Evolutionary conservation across 352 stramenopile genomes (phyloP), one percentile per base, ranked within the genome.

Genomic region (Pythium brachiatum): DNA sequence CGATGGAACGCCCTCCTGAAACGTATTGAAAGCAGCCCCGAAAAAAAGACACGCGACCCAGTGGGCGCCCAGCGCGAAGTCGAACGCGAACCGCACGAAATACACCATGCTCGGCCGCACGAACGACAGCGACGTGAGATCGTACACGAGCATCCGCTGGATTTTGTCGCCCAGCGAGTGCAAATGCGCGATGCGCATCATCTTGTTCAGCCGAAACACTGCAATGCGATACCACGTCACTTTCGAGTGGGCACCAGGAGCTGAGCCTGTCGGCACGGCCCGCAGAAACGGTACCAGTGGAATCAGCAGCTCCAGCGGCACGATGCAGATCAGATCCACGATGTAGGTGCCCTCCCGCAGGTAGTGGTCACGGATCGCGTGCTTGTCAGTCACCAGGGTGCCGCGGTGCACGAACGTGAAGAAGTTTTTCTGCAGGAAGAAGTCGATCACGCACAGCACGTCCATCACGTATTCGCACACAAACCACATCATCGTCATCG

Each of bases 171-270:
- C 72, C n/a, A 90, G 59, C 5, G 52, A 58, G 13, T 77, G 74
- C 7, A 89, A 27, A 59, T 87, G 79, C n/a, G 82, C 62, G 16
- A 79, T 73, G 4, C 78, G 78, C 11, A 87, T 36, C 39, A 87
- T 75, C 6, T 76, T 69, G 55, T 87, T 90, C 34, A 86, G 27
- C 3, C 79, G 78, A 16, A 76, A 64, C 16, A 85, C 72, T 2
- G 74, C 58, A 34, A 89, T 64, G 9, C 68, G 73, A 51, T 83
- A 77, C 80, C 77, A 87, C 36, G 57, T 57, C 12, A 69, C 21
- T 23, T 54, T 60, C 21, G 21, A 41, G n/a, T 16, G 56, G 7
- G 46, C 31, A 7, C 36, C 48, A 34, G 29, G 29, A 5, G 9
- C 5, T 34, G 29, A 34, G 29, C 29, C 29, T 5, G 9, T 9